Evolutionary conservation across 1,284 basidiomycete genomes (phyloP).

Genomic region (Tranzscheliella williamsii): DNA sequence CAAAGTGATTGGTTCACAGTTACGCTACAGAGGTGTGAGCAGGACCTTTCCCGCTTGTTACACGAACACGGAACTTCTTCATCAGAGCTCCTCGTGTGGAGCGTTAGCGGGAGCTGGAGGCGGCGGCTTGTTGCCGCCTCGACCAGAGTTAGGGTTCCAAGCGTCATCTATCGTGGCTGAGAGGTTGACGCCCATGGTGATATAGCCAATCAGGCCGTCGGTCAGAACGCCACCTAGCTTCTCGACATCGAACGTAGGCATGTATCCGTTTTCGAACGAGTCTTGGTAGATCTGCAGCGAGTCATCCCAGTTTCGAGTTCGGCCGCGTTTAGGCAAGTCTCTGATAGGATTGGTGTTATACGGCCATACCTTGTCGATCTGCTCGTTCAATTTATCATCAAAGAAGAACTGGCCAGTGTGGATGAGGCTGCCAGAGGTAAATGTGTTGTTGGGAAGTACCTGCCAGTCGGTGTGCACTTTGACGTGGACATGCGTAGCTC

Average conservation of each 20-base stretch:
- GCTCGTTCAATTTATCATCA: slow-evolving; percentile 67
- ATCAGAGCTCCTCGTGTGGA: slow-evolving; percentile 29
- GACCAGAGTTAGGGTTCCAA: slow-evolving; percentile 44
- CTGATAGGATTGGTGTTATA: slow-evolving; percentile 62
- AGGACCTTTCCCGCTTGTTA: too few relatives aligned
- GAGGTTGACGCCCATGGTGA: slow-evolving; percentile 62
- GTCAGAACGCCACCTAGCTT: slow-evolving; percentile 62
- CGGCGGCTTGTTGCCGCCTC: slow-evolving; percentile 10
- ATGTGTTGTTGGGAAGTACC: slow-evolving; percentile 62
- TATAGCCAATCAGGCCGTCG: slow-evolving; percentile 63
- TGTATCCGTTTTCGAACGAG: slow-evolving; percentile 61
- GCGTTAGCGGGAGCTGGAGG: slow-evolving; percentile 6
- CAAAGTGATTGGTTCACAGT: too few relatives aligned
- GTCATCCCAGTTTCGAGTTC: slow-evolving; percentile 64
- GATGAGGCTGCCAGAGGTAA: slow-evolving; percentile 62
- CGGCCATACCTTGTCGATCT: slow-evolving; percentile 61
- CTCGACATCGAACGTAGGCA: slow-evolving; percentile 63
- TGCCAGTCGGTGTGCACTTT: slow-evolving; percentile 62
- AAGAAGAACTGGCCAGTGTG: slow-evolving; percentile 73
- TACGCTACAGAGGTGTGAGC: too few relatives aligned
- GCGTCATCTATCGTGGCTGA: slow-evolving; percentile 35
- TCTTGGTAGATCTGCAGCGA: slow-evolving; percentile 63
- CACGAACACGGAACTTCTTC: too few relatives aligned
- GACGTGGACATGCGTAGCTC: slow-evolving; percentile 64
- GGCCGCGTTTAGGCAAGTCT: slow-evolving; percentile 54